Percentiles rank a stretch among this genome's conserved stretches.
Evolutionary conservation across 2,329 filamentous ascomycete genomes (phyloP).

Genomic region (Fusarium concolor): DNA sequence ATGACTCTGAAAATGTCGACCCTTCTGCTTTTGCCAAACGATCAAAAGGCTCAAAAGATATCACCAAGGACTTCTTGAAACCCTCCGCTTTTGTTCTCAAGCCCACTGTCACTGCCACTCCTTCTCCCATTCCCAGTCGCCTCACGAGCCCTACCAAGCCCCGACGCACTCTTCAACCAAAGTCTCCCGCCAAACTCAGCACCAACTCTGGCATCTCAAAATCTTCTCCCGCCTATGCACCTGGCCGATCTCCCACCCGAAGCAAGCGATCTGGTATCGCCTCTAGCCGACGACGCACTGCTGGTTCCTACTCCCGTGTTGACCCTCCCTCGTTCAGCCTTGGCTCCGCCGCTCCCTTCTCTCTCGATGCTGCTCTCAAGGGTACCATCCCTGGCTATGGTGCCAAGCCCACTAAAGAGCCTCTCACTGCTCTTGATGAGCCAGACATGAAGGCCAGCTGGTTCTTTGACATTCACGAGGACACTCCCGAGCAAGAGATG

Average conservation of each 20-base stretch:
- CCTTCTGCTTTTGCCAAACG: slow-evolving; percentile 69
- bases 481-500: slow-evolving; percentile 89
- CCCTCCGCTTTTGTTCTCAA: slow-evolving; percentile 61
- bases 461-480: slow-evolving; percentile 96
- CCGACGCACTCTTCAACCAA: slow-evolving; percentile 63
- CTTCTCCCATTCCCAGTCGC: slow-evolving; percentile 46
- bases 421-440: slow-evolving; percentile 51
- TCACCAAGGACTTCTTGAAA: slow-evolving; percentile 61
- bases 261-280: slow-evolving; percentile 76
- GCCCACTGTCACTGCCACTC: slow-evolving; percentile 45
- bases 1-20: slow-evolving; percentile 72
- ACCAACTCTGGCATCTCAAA: slow-evolving; percentile 53
- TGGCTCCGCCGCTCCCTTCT: slow-evolving; percentile 75
- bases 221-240: slow-evolving; percentile 70
- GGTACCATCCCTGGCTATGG: slow-evolving; percentile 76
- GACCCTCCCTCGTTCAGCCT: slow-evolving; percentile 74
- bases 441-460: slow-evolving; percentile 72
- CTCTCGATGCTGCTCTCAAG: slow-evolving; percentile 84
- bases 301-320: slow-evolving; percentile 73
- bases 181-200: slow-evolving; percentile 63
- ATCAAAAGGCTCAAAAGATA: slow-evolving; percentile 60
- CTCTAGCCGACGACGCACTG: slow-evolving; percentile 73
- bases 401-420: slow-evolving; percentile 45
- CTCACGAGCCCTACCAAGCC: slow-evolving; percentile 51
- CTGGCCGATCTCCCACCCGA: slow-evolving; percentile 83